Percentiles rank a stretch among this genome's conserved stretches.
phyloP scores from a whole-genome alignment of 106 monocot species.

The Vanilla planifolia region DNA sequence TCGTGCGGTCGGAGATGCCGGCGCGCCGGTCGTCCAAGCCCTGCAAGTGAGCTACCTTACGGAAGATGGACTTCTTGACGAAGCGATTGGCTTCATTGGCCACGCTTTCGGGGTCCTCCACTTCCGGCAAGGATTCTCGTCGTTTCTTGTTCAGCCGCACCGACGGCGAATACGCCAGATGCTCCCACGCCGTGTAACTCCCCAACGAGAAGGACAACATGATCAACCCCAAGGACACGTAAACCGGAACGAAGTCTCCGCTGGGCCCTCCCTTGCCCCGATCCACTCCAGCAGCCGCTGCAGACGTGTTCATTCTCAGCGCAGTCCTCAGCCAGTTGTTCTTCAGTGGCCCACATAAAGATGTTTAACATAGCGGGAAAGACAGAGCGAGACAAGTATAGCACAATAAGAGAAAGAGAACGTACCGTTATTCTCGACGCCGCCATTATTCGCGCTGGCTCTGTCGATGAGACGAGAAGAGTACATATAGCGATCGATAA shows the following conservation, averaged over 20 bases:
- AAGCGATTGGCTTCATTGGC: constrained; percentile 8
- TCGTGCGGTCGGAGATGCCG: constrained; percentile 10
- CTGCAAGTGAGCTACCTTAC: constrained; percentile 22
- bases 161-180: constrained; percentile 14
- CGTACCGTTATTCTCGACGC: not conserved
- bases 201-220: constrained; percentile 5
- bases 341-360: not conserved
- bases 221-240: constrained; percentile 21
- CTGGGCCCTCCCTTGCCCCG: not conserved
- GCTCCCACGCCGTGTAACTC: constrained; percentile 11
- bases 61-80: constrained; percentile 24
- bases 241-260: not conserved
- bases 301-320: not conserved
- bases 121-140: constrained; percentile 17
- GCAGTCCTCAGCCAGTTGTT: not conserved
- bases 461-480: too few relatives aligned
- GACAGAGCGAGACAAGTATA: not conserved
- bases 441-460: too few relatives aligned
- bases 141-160: constrained; percentile 25
- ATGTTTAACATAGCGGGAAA: not conserved
- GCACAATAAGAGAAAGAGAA: not conserved
- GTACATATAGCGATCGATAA: too few relatives aligned
- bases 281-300: too few relatives aligned
- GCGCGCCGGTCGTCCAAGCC: constrained; percentile 17
- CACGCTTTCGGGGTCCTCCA: constrained; percentile 25